Evolutionary conservation across 1,284 basidiomycete species (phyloP).

Genomic region (Porodaedalea pini): DNA sequence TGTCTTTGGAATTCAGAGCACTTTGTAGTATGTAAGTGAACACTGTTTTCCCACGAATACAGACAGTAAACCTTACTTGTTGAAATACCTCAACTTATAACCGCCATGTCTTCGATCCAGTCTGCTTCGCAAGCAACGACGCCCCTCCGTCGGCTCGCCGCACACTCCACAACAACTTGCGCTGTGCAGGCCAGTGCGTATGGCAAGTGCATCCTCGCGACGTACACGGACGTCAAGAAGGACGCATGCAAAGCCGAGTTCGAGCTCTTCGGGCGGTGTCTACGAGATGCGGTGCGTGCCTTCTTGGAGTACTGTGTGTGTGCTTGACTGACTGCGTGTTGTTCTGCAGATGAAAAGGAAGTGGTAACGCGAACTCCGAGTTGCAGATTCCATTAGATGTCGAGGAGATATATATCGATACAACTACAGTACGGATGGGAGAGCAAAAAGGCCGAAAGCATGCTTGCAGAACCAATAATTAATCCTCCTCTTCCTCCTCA

Average conservation of each 20-base stretch:
- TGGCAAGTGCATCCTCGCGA: conserved; percentile 74
- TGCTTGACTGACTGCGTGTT: background rate
- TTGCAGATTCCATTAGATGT: background rate
- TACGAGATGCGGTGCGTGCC: conserved; percentile 60
- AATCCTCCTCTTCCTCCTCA: conserved; percentile 13
- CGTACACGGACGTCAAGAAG: conserved; percentile 73
- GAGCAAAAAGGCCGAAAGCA: background rate
- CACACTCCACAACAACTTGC: conserved; percentile 68
- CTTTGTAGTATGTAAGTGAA: too few relatives aligned
- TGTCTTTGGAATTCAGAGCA: too few relatives aligned
- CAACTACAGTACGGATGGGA: conserved; percentile 1
- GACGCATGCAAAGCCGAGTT: conserved; percentile 80
- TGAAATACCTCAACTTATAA: background rate
- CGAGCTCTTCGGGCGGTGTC: conserved; percentile 66
- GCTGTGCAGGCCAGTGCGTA: conserved; percentile 66
- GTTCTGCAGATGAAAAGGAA: conserved; percentile 61
- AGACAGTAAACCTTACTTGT: too few relatives aligned
- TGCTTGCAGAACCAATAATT: too few relatives aligned
- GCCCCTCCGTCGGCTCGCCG: conserved; percentile 60
- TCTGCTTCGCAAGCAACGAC: conserved; percentile 29
- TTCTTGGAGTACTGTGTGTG: background rate
- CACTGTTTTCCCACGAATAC: too few relatives aligned
- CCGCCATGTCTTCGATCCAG: background rate
- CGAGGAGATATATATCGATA: conserved; percentile 3
- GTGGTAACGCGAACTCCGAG: conserved; percentile 39